Evolutionary conservation across 768 basidiomycete genomes (phyloP).

Genomic region (Boletus patriciae): DNA sequence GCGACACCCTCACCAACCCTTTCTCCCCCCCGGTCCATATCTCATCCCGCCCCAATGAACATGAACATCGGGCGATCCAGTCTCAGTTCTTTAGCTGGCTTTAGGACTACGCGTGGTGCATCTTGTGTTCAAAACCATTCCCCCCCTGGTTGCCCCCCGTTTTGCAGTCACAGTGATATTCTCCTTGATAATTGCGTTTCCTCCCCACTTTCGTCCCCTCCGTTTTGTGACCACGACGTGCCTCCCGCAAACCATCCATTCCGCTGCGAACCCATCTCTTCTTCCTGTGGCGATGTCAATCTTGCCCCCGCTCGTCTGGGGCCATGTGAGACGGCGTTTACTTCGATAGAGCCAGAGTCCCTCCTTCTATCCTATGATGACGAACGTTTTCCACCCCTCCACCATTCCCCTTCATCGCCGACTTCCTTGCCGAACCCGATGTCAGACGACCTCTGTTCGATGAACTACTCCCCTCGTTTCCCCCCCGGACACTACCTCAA

Average conservation of each 20-base stretch:
- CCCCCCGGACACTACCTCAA: conserved; percentile 60
- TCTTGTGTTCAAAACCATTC: background rate
- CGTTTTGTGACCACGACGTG: background rate
- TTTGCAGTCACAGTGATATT: background rate
- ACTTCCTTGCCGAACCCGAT: background rate
- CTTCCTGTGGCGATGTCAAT: background rate
- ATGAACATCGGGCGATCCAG: background rate
- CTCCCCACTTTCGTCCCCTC: background rate
- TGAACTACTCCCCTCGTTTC: conserved; percentile 51
- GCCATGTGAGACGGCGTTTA: background rate
- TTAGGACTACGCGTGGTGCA: background rate
- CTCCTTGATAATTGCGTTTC: background rate
- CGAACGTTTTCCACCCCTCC: conserved; percentile 1
- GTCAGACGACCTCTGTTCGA: conserved; percentile 17
- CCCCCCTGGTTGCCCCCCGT: background rate
- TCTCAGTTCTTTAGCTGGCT: background rate
- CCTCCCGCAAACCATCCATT: background rate
- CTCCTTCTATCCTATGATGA: conserved; percentile 26
- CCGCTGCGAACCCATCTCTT: background rate
- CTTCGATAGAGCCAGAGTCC: conserved; percentile 10
- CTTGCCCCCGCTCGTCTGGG: background rate
- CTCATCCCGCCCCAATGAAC: conserved; percentile 2
- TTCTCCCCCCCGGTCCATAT: background rate
- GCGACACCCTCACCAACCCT: background rate
- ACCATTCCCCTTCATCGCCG: conserved; percentile 1